A percentile compares a stretch with the other conserved stretches of the same genome.
These are phyloP conservation scores for Albugo candida DNA, from an alignment of 352 stramenopile species.

Conservation along the genomic window DNA sequence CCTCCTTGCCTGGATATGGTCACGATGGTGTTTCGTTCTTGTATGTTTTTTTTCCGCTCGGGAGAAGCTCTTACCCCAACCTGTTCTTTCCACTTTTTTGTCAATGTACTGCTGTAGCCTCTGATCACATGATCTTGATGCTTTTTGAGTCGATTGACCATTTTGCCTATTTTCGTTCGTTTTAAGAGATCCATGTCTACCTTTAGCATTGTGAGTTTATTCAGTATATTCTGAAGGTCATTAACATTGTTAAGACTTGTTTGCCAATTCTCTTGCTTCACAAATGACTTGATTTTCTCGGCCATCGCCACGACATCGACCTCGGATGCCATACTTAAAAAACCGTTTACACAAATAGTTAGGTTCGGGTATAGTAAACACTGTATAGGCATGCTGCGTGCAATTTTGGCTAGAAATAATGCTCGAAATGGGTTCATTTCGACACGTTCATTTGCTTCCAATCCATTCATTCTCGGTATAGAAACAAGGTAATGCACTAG, in stretches of 20 bases:
- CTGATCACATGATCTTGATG: conserved; percentile 62
- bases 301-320: conserved; percentile 45
- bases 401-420: too few relatives aligned
- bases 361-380: too few relatives aligned
- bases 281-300: conserved; percentile 42
- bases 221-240: conserved; percentile 46
- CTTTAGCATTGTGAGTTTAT: conserved; percentile 50
- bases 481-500: conserved; percentile 35
- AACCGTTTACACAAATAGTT: too few relatives aligned
- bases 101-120: conserved; percentile 63
- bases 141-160: conserved; percentile 74
- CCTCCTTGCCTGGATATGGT: neutral
- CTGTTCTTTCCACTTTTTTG: conserved; percentile 62
- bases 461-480: conserved; percentile 81
- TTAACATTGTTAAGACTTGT: conserved; percentile 27
- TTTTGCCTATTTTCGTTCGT: conserved; percentile 53
- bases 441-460: too few relatives aligned
- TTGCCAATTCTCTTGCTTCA: conserved; percentile 42
- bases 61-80: conserved; percentile 23
- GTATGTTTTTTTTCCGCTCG: conserved; percentile 1
- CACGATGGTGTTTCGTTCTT: neutral
- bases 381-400: too few relatives aligned
- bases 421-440: too few relatives aligned
- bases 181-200: conserved; percentile 61
- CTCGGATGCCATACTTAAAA: conserved; percentile 4